Evolutionary conservation across 2,329 filamentous ascomycete species (phyloP).

Genomic region (Paraphoma sp.): DNA sequence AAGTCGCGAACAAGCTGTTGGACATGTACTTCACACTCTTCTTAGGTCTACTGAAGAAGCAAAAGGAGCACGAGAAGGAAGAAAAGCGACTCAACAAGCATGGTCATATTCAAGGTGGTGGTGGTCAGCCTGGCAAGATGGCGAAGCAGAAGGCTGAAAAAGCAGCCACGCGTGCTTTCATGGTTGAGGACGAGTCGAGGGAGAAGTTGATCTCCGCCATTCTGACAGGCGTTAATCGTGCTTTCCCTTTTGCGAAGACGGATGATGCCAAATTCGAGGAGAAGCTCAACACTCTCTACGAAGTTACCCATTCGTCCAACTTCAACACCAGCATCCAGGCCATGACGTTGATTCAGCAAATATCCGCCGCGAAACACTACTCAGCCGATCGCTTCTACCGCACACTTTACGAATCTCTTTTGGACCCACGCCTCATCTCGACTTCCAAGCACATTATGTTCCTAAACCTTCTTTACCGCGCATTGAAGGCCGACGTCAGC

Average conservation of each 20-base stretch:
- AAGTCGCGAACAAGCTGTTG: conserved; percentile 79
- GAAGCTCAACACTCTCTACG: conserved; percentile 93
- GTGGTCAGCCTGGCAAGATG: conserved; percentile 60
- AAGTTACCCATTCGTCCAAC: conserved; percentile 95
- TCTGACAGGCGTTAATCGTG: conserved; percentile 92
- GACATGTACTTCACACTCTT: conserved; percentile 94
- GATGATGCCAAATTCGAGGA: conserved; percentile 83
- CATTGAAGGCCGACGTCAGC: conserved; percentile 89
- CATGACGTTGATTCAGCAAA: conserved; percentile 91
- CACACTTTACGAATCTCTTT: conserved; percentile 90
- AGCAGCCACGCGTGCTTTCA: conserved; percentile 51
- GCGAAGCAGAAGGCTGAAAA: conserved; percentile 55
- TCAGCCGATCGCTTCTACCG: conserved; percentile 92
- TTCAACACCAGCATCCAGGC: conserved; percentile 99
- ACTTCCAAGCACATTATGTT: conserved; percentile 97
- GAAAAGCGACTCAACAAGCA: conserved; percentile 55
- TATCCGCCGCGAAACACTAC: conserved; percentile 80
- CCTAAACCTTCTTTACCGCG: conserved; percentile 86
- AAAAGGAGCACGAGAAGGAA: conserved; percentile 49
- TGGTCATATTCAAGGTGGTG: conserved; percentile 61
- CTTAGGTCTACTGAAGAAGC: conserved; percentile 76
- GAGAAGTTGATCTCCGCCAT: conserved; percentile 94
- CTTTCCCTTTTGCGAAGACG: conserved; percentile 87
- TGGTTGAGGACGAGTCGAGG: conserved; percentile 68
- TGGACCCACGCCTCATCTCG: conserved; percentile 85